Percentiles rank a stretch among this genome's conserved stretches.
These are phyloP conservation scores for Coniochaeta sp. DNA, from an alignment of 2,329 filamentous ascomycete genomes.

Conservation along the genomic window DNA sequence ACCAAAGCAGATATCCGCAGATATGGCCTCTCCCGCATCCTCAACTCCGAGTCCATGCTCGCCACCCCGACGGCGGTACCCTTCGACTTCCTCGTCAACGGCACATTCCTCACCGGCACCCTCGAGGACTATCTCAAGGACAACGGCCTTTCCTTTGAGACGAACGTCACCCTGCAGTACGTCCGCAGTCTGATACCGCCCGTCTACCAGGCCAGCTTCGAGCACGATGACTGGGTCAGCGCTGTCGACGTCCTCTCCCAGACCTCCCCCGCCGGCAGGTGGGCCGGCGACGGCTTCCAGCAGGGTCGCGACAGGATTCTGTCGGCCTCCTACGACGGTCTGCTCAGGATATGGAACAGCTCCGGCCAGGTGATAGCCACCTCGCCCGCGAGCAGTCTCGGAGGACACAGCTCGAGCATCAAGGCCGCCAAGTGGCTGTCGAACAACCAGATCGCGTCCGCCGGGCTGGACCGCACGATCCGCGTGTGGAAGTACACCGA, in stretches of 20 bases:
- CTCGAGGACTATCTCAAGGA: conserved; percentile 84
- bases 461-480: conserved; percentile 77
- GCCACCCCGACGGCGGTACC: conserved; percentile 60
- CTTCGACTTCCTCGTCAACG: conserved; percentile 94
- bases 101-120: conserved; percentile 80
- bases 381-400: conserved; percentile 57
- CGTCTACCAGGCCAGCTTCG: conserved; percentile 81
- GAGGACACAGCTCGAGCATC: conserved; percentile 69
- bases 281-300: conserved; percentile 41
- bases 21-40: conserved; percentile 62
- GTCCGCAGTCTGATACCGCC: conserved; percentile 87
- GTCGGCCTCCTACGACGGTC: conserved; percentile 90
- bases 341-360: conserved; percentile 82
- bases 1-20: conserved; percentile 54
- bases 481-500: conserved; percentile 86
- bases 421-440: conserved; percentile 82
- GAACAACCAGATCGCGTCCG: conserved; percentile 70
- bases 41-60: conserved; percentile 68
- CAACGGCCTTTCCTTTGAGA: conserved; percentile 84
- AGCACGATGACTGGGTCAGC: conserved; percentile 97
- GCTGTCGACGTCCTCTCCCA: conserved; percentile 73
- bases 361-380: conserved; percentile 80
- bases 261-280: conserved; percentile 53
- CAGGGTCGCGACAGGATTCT: conserved; percentile 65
- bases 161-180: conserved; percentile 83